A percentile compares a stretch with the other conserved stretches of the same genome.
phyloP scores from a whole-genome alignment of 805 yeast species.

The Lachancea dasiensis region DNA sequence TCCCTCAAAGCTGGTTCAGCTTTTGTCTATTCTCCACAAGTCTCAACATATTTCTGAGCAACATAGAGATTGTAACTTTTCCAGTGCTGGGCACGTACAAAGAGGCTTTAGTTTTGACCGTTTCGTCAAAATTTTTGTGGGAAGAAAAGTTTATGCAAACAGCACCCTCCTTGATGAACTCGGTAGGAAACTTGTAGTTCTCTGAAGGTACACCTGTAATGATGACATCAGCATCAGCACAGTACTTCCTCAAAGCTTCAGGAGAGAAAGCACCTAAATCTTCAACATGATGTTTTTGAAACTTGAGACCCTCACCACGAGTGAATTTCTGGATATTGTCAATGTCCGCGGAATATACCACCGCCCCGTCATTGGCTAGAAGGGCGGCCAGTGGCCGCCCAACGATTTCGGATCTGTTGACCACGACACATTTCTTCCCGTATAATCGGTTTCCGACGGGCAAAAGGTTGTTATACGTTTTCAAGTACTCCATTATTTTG shows the following conservation, averaged over 20 bases:
- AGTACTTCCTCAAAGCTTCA: conserved; percentile 50
- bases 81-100: conserved; percentile 94
- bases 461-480: conserved; percentile 74
- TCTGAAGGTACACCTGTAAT: conserved; percentile 94
- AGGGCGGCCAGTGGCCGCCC: conserved; percentile 96
- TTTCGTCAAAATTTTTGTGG: conserved; percentile 78
- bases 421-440: conserved; percentile 86
- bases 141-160: conserved; percentile 86
- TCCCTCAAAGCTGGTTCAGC: conserved; percentile 2
- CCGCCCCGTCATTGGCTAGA: conserved; percentile 95
- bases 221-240: conserved; percentile 77
- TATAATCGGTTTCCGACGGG: conserved; percentile 88
- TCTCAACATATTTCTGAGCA: conserved; percentile 81
- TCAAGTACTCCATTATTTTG: conserved; percentile 83
- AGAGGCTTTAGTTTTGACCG: conserved; percentile 79
- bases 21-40: conserved; percentile 59
- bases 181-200: conserved; percentile 78
- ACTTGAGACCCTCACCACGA: conserved; percentile 83
- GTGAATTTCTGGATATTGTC: conserved; percentile 86
- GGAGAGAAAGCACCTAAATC: conserved; percentile 42
- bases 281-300: conserved; percentile 75
- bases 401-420: conserved; percentile 93
- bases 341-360: conserved; percentile 86
- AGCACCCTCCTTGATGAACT: conserved; percentile 77
- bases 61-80: conserved; percentile 93